Conservation (phyloP, 176 grass and related monocot species). For the Thalia dealbata region DNA sequence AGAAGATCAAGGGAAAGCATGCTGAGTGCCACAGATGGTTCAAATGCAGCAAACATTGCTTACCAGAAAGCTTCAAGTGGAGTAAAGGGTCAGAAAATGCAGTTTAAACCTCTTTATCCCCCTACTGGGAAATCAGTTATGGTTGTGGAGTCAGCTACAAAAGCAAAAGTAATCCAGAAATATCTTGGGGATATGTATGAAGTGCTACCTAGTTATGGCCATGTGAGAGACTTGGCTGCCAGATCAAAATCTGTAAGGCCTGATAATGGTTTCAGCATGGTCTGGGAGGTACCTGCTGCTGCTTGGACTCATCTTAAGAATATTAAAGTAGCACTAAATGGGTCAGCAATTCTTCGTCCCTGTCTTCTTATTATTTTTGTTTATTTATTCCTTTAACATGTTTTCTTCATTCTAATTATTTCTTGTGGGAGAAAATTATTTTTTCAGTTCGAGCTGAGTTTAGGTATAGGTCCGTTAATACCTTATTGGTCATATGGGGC, state of each 20-base stretch:
- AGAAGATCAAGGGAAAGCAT: conserved; percentile 21
- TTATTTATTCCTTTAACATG: not conserved
- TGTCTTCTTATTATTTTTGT: conserved; percentile 1
- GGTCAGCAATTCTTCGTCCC: conserved; percentile 32
- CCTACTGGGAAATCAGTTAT: conserved; percentile 76
- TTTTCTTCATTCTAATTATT: not conserved
- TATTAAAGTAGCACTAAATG: conserved; percentile 66
- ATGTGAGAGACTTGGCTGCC: conserved; percentile 91
- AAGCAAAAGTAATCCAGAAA: conserved; percentile 95
- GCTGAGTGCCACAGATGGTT: not conserved
- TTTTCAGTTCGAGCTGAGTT: not conserved
- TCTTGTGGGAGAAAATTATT: not conserved
- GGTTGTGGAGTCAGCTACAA: conserved; percentile 80
- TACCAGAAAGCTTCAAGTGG: not conserved
- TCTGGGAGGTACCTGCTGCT: conserved; percentile 93
- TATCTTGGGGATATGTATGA: conserved; percentile 83
- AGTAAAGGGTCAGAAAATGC: conserved; percentile 10
- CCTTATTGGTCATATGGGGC: not conserved
- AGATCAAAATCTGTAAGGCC: conserved; percentile 83
- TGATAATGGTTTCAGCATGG: conserved; percentile 97
- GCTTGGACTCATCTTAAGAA: conserved; percentile 97
- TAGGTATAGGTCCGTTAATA: not conserved
- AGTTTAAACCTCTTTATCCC: conserved; percentile 61
- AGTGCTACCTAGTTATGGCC: conserved; percentile 91
- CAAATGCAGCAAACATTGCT: not conserved